phyloP scores from a whole-genome alignment of 495 filamentous ascomycete species.

The Hyaloscypha hepaticicola region DNA sequence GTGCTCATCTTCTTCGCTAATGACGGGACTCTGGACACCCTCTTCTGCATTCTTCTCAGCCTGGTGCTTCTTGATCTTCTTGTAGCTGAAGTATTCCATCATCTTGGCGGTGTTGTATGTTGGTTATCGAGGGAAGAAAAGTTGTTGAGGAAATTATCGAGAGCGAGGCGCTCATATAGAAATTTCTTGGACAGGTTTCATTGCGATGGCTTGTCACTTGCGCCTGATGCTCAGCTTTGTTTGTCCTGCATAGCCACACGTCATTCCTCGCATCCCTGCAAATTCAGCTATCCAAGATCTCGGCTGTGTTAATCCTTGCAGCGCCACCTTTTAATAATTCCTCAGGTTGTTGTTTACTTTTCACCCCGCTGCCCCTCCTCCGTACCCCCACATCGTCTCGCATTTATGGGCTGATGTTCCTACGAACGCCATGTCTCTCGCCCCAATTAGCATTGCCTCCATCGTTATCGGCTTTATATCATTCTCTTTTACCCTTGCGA shows the following conservation, averaged over 20 bases:
- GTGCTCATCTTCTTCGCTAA: constrained; percentile 31
- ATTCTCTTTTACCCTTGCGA: constrained; percentile 27
- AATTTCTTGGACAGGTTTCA: constrained; percentile 14
- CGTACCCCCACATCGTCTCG: background rate
- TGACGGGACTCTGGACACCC: constrained; percentile 21
- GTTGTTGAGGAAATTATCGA: constrained; percentile 6
- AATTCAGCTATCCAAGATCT: constrained; percentile 23
- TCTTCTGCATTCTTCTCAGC: constrained; percentile 38
- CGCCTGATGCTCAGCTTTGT: background rate
- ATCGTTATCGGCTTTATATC: constrained; percentile 29
- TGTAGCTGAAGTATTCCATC: constrained; percentile 49
- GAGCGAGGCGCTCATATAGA: background rate
- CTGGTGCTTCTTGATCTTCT: constrained; percentile 50
- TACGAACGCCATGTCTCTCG: constrained; percentile 18
- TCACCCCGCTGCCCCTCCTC: background rate
- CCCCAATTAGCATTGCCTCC: constrained; percentile 23
- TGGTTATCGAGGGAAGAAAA: constrained; percentile 2
- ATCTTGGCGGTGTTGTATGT: constrained; percentile 19
- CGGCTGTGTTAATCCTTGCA: background rate
- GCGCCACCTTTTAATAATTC: background rate
- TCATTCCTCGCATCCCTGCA: constrained; percentile 13
- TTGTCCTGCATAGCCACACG: constrained; percentile 17
- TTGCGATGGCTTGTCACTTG: constrained; percentile 4
- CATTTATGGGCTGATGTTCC: background rate
- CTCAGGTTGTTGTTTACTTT: constrained; percentile 17